Conservation (phyloP, 2,329 filamentous ascomycete species). For the Fusarium proliferatum region DNA sequence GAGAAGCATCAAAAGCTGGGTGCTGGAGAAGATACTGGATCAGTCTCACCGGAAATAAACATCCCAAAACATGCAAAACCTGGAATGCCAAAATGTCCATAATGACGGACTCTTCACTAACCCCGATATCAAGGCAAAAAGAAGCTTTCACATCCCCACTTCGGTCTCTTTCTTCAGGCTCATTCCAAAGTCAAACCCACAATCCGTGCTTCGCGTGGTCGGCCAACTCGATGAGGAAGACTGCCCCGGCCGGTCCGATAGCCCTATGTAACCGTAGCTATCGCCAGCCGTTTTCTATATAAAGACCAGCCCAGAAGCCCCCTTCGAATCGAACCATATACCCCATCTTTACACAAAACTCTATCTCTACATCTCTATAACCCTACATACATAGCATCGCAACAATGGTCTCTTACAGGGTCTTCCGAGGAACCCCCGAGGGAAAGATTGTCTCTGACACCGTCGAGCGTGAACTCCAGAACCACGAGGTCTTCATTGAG, state of each 20-base stretch:
- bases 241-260: not conserved
- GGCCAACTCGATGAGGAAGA: conserved; percentile 17
- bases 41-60: not conserved
- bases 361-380: not conserved
- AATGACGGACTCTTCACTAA: not conserved
- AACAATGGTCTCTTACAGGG: conserved; percentile 34
- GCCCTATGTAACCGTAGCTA: not conserved
- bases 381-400: not conserved
- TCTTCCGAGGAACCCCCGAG: conserved; percentile 34
- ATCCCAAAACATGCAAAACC: not conserved
- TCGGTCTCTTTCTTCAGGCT: not conserved
- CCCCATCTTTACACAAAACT: not conserved
- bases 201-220: not conserved
- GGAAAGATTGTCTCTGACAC: conserved; percentile 31
- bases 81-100: not conserved
- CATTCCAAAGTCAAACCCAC: not conserved
- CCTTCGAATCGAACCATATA: not conserved
- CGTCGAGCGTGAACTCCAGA: conserved; percentile 27
- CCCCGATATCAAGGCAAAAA: not conserved
- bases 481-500: conserved; percentile 36
- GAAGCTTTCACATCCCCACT: not conserved
- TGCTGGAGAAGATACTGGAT: no score
- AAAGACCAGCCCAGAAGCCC: not conserved
- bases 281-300: conserved; percentile 9
- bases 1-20: not conserved